phyloP scores from a whole-genome alignment of 2,329 filamentous ascomycete genomes.

The Aspergillus proliferans region DNA sequence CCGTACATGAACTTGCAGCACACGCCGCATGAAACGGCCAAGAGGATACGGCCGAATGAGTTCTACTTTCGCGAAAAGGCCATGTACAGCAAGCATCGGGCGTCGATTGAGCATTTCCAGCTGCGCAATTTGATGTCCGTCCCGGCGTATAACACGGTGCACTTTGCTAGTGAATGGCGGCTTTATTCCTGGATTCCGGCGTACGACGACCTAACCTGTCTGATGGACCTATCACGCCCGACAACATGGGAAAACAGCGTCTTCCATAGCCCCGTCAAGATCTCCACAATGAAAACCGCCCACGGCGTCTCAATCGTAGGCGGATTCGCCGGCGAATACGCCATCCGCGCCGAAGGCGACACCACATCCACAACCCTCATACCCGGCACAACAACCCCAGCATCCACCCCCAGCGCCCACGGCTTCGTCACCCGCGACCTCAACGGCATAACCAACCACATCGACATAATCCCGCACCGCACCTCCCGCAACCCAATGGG shows the following conservation, averaged over 20 bases:
- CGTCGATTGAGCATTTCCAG: constrained; percentile 53
- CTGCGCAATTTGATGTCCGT: constrained; percentile 53
- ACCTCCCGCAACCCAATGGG: constrained; percentile 44
- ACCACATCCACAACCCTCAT: neutral
- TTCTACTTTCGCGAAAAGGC: constrained; percentile 44
- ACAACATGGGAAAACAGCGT: constrained; percentile 26
- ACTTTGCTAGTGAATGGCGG: constrained; percentile 45
- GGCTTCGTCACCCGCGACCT: constrained; percentile 45
- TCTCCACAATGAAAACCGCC: constrained; percentile 49
- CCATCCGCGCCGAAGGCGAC: constrained; percentile 35
- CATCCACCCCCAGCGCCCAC: constrained; percentile 22
- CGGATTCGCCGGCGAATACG: constrained; percentile 54
- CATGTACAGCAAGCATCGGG: constrained; percentile 45
- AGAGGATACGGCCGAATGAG: constrained; percentile 35
- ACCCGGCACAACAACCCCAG: neutral
- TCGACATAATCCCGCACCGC: constrained; percentile 48
- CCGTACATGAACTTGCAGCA: constrained; percentile 36
- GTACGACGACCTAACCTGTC: constrained; percentile 33
- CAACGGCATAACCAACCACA: constrained; percentile 53
- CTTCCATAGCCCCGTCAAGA: constrained; percentile 35
- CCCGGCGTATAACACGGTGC: constrained; percentile 49
- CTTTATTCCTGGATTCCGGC: constrained; percentile 47
- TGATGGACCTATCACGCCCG: constrained; percentile 46
- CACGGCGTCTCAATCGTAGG: constrained; percentile 49
- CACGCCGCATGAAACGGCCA: constrained; percentile 17